Evolutionary conservation across 164 flowering plant genomes (phyloP), one percentile per base, ranked within the genome.

Genomic region (Dillenia turbinata): DNA sequence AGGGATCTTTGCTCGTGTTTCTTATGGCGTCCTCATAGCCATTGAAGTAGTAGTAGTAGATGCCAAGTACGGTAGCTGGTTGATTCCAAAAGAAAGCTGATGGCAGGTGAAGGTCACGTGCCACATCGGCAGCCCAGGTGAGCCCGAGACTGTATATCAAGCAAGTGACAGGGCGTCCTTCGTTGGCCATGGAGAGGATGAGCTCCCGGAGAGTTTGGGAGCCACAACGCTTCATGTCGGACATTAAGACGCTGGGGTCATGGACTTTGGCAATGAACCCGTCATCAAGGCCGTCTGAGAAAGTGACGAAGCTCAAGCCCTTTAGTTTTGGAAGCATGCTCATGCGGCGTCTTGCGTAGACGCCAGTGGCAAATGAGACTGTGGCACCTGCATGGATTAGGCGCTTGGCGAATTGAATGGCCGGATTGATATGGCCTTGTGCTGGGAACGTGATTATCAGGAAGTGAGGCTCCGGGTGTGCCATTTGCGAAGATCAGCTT

Each of bases 381-480:
- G 53, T 55, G 1, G 69, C 69, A 49, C 87, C 85, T 16, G 57
- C 12, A 45, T 54, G 52, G 19, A 65, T 13, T 17, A 86, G 80
- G 7, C 71, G 74, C 55, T 69, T 70, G 64, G 86, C 80, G 61
- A 86, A 63, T 16, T 76, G 83, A 24, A 86, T 85, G 44, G 67
- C 5, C 0, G 88, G 88, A 65, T 84, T 86, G 47, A 82, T 63
- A 65, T 76, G 80, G 64, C 87, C 83, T 56, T 79, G 87, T 0
- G 72, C 71, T 0, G 84, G 77, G 15, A 59, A 81, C 12, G 84
- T 59, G 2, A 80, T 62, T 2, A 84, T 14, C 9, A 84, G 69
- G 64, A 82, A 52, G 63, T 73, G 85, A 6, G 54, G 75, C 9
- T 63, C 40, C 40, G 40, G 40, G 6, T 5, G 40, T 33, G 40